Percentiles rank a stretch among this genome's conserved stretches.
These are phyloP conservation scores for Tillandsia leiboldiana DNA, from an alignment of 176 grass and related monocot species.

Conservation along the genomic window DNA sequence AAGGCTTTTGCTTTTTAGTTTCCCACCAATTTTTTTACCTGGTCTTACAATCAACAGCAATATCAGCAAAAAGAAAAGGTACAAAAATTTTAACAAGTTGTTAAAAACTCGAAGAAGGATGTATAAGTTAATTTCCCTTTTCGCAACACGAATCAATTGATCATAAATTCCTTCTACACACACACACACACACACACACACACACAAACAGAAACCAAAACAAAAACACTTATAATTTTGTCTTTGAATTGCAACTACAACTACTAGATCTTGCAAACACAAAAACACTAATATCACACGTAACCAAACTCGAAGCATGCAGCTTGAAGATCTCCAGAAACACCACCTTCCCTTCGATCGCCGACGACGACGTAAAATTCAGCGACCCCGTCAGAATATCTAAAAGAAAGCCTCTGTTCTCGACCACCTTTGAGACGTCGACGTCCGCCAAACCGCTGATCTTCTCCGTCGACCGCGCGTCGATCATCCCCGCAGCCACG, in stretches of 20 bases:
- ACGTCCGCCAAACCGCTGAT: constrained; percentile 30
- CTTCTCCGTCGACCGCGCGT: constrained; percentile 13
- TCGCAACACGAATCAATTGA: too few species aligned
- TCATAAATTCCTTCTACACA: too few species aligned
- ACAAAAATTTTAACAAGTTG: too few species aligned
- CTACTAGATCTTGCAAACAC: not conserved
- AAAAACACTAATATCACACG: constrained; percentile 12
- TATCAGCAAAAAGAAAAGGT: too few species aligned
- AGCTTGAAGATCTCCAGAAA: constrained; percentile 18
- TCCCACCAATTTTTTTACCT: too few species aligned
- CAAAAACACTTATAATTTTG: constrained; percentile 13
- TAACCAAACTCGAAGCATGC: not conserved
- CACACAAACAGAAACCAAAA: not conserved
- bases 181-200: too few species aligned
- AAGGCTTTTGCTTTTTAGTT: too few species aligned
- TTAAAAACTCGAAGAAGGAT: too few species aligned
- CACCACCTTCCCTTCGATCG: constrained; percentile 21
- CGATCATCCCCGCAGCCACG: constrained; percentile 33
- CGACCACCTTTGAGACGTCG: constrained; percentile 26
- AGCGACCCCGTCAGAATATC: constrained; percentile 28
- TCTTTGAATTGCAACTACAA: constrained; percentile 11
- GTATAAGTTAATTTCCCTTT: too few species aligned
- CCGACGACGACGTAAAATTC: constrained; percentile 16
- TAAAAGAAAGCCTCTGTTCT: constrained; percentile 25
- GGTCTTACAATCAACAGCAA: too few species aligned